A percentile compares a stretch with the other conserved stretches of the same genome.
Conservation (phyloP, 306 rosid species). For the Medicago lupulina region DNA sequence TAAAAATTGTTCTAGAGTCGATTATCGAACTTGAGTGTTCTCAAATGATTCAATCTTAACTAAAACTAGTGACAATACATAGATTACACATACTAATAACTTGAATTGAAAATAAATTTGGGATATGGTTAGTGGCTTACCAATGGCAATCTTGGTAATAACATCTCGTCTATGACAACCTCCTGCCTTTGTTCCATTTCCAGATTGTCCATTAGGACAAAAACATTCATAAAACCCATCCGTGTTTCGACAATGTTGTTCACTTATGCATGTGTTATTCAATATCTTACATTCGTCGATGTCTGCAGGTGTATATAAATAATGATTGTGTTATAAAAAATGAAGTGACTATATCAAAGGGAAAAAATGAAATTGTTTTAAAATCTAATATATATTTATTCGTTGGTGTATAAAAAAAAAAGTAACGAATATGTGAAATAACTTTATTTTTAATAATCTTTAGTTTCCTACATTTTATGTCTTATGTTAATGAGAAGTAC, state of each 20-base stretch:
- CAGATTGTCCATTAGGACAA: slow-evolving; percentile 9
- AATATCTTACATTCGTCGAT: slow-evolving; percentile 1
- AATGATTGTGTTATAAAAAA: no score
- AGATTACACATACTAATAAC: no score
- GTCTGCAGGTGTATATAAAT: slow-evolving; percentile 32
- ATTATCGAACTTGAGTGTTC: no score
- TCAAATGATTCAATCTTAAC: background rate
- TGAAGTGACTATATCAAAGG: no score
- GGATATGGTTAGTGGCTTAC: background rate
- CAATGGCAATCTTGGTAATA: background rate
- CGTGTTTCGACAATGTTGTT: background rate
- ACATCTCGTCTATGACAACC: background rate
- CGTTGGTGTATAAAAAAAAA: no score
- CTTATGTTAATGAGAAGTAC: no score
- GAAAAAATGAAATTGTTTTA: no score
- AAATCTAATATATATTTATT: no score
- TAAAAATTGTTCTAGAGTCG: background rate
- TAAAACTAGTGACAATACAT: background rate
- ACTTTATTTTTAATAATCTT: no score
- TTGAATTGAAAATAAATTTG: no score
- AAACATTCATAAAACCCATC: slow-evolving; percentile 1
- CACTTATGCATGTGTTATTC: background rate
- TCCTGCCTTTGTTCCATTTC: slow-evolving; percentile 19
- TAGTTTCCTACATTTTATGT: no score
- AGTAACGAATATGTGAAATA: no score